Base-by-base conservation (phyloP, 2,329 filamentous ascomycete genomes). In the Penicillium brevicompactum region DNA sequence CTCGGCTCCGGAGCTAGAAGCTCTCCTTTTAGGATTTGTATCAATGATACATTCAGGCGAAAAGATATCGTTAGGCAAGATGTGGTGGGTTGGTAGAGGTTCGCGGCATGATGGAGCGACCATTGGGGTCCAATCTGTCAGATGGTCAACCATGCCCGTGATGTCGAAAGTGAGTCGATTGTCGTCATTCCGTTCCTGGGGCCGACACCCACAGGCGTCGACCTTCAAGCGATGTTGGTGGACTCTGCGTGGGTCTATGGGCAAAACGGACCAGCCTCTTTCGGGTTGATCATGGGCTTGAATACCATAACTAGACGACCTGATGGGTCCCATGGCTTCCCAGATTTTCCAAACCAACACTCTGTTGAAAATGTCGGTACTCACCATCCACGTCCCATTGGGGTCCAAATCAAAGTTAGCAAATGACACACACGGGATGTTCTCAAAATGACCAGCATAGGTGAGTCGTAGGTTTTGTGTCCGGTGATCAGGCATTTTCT, bases 381-480 rank as follows among this genome's bases (percentile, higher is more conserved):
- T 84, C 27, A 84, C 67, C 49, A 87, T 77, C 80, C 82, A 86
- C 49, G 75, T 73, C 5, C 82, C 84, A 24, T 78, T 72, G 0
- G 78, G 75, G 60, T 86, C 84, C 40, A 82, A 72, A 14, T 79
- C 78, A 37, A 76, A 84, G 58, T 86, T 86, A 56, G 84, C 78
- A 65, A 87, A 87, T 0, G 78, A 75, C 18, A 87, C 76, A 44
- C 76, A 76, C 1, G 85, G 85, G 16, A 87, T 83, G 60, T 87
- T 87, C 8, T 71, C 64, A 21, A 63, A 65, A 62, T 80, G 78
- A 3, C 76, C 76, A 9, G 56, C 65, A 38, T 79, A 75, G 13
- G 67, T 74, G 40, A 79, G 63, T 38, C 72, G 74, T 32, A 79
- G 67, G 56, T 80, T 80, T 13, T 68, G 68, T 7, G 70, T 70